Evolutionary conservation across 2,329 filamentous ascomycete genomes (phyloP).

Genomic region (Aspergillus puulaauensis): DNA sequence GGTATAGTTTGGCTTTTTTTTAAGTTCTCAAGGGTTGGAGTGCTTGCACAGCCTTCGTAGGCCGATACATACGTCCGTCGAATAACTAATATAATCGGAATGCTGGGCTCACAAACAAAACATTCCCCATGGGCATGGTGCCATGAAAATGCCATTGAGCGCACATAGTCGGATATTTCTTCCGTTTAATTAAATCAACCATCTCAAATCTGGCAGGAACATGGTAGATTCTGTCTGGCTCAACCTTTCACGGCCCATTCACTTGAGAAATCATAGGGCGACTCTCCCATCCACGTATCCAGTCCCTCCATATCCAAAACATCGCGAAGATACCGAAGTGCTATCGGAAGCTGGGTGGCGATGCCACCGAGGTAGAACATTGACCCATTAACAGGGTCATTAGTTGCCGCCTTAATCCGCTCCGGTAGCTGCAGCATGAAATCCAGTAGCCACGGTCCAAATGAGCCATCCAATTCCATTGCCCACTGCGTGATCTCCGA

Average conservation of each 20-base stretch:
- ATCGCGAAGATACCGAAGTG: slow-evolving; percentile 24
- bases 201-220: not conserved
- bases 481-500: slow-evolving; percentile 39
- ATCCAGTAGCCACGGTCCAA: slow-evolving; percentile 38
- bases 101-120: too few relatives aligned
- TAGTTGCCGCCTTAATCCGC: slow-evolving; percentile 17
- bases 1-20: too few relatives aligned
- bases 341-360: slow-evolving; percentile 21
- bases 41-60: too few relatives aligned
- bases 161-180: not conserved
- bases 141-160: too few relatives aligned
- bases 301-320: slow-evolving; percentile 23
- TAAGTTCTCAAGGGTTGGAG: too few relatives aligned
- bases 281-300: slow-evolving; percentile 27
- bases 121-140: too few relatives aligned
- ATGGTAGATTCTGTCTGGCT: not conserved
- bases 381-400: slow-evolving; percentile 15
- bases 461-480: slow-evolving; percentile 24
- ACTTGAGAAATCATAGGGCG: slow-evolving; percentile 13
- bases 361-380: slow-evolving; percentile 29
- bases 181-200: not conserved
- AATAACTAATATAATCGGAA: too few relatives aligned
- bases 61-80: too few relatives aligned
- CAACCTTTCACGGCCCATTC: not conserved
- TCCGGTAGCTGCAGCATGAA: slow-evolving; percentile 34